phyloP scores from a whole-genome alignment of 768 basidiomycete genomes.

The Lanmaoa pseudosensibilis region DNA sequence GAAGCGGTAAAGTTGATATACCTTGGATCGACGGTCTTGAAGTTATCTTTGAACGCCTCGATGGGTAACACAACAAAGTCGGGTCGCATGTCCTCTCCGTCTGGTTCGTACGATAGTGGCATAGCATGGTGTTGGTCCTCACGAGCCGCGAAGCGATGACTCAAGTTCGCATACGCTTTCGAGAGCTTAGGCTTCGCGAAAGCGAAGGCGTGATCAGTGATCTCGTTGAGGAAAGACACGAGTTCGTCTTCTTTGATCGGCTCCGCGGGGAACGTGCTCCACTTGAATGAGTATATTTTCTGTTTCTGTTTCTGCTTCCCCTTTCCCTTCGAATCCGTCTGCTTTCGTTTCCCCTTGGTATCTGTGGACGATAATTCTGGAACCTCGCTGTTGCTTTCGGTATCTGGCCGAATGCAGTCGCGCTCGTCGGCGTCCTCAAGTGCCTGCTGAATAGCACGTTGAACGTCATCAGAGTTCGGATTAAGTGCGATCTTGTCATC shows the following conservation, averaged over 20 bases:
- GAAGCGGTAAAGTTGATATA: neutral
- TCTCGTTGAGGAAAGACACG: conserved; percentile 2
- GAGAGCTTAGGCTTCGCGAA: neutral
- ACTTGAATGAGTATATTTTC: conserved; percentile 5
- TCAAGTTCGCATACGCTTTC: neutral
- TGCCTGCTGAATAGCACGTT: neutral
- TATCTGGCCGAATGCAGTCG: neutral
- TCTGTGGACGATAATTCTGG: too few species aligned
- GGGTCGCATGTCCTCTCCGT: conserved; percentile 6
- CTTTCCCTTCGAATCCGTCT: too few species aligned
- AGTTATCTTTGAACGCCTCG: neutral
- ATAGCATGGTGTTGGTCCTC: neutral
- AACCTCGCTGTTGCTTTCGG: neutral
- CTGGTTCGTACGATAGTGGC: neutral
- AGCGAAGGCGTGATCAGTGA: conserved; percentile 3
- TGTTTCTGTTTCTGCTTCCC: neutral
- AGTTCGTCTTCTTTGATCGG: conserved; percentile 5
- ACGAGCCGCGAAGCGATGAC: neutral
- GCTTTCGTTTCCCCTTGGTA: neutral
- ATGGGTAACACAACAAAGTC: conserved; percentile 15
- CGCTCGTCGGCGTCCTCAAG: neutral
- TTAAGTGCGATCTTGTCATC: neutral
- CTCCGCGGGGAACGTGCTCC: conserved; percentile 4
- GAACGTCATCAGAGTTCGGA: neutral
- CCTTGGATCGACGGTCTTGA: neutral